phyloP scores from a whole-genome alignment of 1,284 basidiomycete genomes.

The Caloboletus firmus region DNA sequence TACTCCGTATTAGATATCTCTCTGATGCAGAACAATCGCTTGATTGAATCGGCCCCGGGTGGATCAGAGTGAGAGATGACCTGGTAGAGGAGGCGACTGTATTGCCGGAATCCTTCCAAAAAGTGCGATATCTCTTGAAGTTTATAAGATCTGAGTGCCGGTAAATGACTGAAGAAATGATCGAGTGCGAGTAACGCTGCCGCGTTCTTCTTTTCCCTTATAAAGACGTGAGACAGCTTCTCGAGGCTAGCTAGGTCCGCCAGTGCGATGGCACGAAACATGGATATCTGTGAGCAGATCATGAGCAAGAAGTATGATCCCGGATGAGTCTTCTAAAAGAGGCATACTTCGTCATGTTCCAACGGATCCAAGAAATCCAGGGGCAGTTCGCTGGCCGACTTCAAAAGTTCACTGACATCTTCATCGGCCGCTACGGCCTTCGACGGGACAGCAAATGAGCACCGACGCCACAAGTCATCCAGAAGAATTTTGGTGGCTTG shows the following conservation, averaged over 20 bases:
- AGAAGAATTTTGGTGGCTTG: conserved; percentile 34
- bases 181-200: conserved; percentile 30
- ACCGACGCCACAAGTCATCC: conserved; percentile 25
- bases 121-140: conserved; percentile 31
- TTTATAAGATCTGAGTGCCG: conserved; percentile 11
- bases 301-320: background rate
- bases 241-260: conserved; percentile 11
- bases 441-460: conserved; percentile 25
- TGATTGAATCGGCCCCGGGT: conserved; percentile 23
- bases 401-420: conserved; percentile 14
- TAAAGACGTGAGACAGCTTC: conserved; percentile 13
- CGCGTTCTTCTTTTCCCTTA: background rate
- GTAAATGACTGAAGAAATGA: conserved; percentile 22
- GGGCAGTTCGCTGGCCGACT: conserved; percentile 21
- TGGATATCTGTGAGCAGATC: conserved; percentile 18
- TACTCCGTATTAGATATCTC: conserved; percentile 31
- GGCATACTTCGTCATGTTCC: conserved; percentile 19
- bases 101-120: conserved; percentile 39
- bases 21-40: conserved; percentile 42
- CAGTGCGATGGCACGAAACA: conserved; percentile 26
- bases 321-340: background rate
- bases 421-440: conserved; percentile 8
- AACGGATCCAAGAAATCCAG: conserved; percentile 12
- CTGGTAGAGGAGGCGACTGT: conserved; percentile 37
- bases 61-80: conserved; percentile 33